Evolutionary conservation across 495 filamentous ascomycete species (phyloP), one percentile per base, ranked within the genome.

Genomic region (Hypoxylon fragiforme): DNA sequence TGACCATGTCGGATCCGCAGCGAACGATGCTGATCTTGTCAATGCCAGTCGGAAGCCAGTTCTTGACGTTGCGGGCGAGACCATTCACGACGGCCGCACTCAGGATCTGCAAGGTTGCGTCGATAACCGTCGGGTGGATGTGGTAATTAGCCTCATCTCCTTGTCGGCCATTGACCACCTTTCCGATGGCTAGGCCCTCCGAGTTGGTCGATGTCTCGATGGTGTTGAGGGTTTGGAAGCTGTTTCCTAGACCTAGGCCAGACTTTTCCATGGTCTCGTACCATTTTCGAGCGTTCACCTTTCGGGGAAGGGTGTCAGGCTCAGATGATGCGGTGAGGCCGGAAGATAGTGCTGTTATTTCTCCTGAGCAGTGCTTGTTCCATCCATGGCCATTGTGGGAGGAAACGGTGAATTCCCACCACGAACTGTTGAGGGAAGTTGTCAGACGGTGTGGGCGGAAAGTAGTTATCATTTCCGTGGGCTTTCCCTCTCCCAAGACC

Each of bases 361-460:
- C 55, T 0, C 77, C 77, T 5, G 42, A 44, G 39, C 75, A 77
- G 43, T 78, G 75, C 37, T 73, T 73, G 0, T 44, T 71, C 75
- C 74, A 79, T 2, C 38, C 36, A 3, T 44, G 36, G 1, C 69
- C 74, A 34, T 72, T 72, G 20, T 68, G 56, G 0, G 76, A 78
- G 2, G 63, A 26, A 15, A 82, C 68, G 0, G 46, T 50, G 49
- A 83, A 83, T 12, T 76, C 70, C 54, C 66, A 79, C 75, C 74
- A 81, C 5, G 70, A 43, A 8, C 60, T 68, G 24, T 78, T 68
- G 0, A 68, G 49, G 0, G 58, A 52, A n/a, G 60, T 55, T 0
- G 72, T 80, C 12, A 77, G 57, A 1, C 55, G 53, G 8, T 52
- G 56, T 1, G 31, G 69, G 2, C 68, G 69, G 11, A 81, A 43